phyloP scores from a whole-genome alignment of 345 rosid genomes.

The Salix purpurea region DNA sequence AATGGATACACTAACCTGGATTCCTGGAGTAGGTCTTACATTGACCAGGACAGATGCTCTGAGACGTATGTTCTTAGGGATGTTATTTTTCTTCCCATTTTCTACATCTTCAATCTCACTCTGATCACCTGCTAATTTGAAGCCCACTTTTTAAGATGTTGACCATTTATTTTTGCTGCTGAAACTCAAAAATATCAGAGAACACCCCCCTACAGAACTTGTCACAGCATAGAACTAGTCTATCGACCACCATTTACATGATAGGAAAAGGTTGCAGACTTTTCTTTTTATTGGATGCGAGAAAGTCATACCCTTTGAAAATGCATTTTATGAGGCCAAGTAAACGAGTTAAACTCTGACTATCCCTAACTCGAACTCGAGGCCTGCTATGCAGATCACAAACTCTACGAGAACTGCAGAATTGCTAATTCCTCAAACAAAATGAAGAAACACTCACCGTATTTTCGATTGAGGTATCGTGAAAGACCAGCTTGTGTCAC shows the following conservation, averaged over 20 bases:
- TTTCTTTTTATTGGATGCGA: too few relatives aligned
- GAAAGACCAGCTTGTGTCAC: slow-evolving; percentile 41
- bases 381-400: too few relatives aligned
- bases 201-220: too few relatives aligned
- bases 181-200: too few relatives aligned
- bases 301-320: too few relatives aligned
- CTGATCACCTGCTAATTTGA: slow-evolving; percentile 21
- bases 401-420: too few relatives aligned
- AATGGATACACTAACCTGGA: slow-evolving; percentile 17
- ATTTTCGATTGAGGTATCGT: slow-evolving; percentile 34
- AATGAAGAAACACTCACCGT: slow-evolving; percentile 14
- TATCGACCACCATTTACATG: too few relatives aligned
- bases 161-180: too few relatives aligned
- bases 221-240: too few relatives aligned
- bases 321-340: rapidly evolving
- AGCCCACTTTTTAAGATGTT: not conserved
- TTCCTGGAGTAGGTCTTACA: slow-evolving; percentile 34
- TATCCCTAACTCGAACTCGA: too few relatives aligned
- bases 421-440: too few relatives aligned
- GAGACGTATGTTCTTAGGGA: slow-evolving; percentile 22
- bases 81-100: slow-evolving; percentile 17
- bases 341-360: rapidly evolving
- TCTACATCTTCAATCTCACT: not conserved
- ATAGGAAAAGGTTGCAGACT: too few relatives aligned
- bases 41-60: slow-evolving; percentile 35